Conservation (phyloP, 2,329 filamentous ascomycete species). For the Atkinsonella hypoxylon region DNA sequence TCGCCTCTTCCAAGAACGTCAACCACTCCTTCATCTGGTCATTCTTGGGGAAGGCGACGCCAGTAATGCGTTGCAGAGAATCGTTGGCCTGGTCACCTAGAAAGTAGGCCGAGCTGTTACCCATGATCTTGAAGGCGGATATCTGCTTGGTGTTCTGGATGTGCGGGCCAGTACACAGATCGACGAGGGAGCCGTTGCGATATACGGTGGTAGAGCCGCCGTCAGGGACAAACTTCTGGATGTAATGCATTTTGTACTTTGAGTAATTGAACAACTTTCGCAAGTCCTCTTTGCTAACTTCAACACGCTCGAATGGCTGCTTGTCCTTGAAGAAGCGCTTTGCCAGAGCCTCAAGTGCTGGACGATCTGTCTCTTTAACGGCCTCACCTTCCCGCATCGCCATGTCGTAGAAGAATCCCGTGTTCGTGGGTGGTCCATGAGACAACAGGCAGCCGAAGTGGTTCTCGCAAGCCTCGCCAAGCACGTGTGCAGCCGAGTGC, state of each 20-base stretch:
- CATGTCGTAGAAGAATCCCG: constrained; percentile 97
- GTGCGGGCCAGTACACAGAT: constrained; percentile 1
- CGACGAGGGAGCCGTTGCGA: neutral
- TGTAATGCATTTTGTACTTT: constrained; percentile 1
- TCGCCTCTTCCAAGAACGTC: constrained; percentile 94
- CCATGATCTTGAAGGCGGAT: constrained; percentile 1
- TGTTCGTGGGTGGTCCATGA: constrained; percentile 79
- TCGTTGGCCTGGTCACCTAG: constrained; percentile 89
- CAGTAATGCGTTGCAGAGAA: constrained; percentile 90
- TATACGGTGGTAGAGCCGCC: neutral
- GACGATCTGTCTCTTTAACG: constrained; percentile 19
- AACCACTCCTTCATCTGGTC: constrained; percentile 74
- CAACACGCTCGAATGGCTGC: neutral
- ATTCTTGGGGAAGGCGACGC: constrained; percentile 94
- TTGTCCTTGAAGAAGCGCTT: neutral
- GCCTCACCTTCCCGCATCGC: constrained; percentile 36
- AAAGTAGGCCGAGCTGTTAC: constrained; percentile 53
- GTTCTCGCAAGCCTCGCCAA: constrained; percentile 89
- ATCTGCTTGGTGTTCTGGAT: constrained; percentile 1
- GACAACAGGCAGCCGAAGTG: constrained; percentile 86
- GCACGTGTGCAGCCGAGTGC: constrained; percentile 90
- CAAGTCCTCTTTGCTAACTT: neutral
- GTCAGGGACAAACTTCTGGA: neutral
- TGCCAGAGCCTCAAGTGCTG: neutral
- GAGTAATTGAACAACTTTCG: neutral